Base-by-base conservation (phyloP, 192 early-diverging fungal species). In the Helicostylum pulchrum region DNA sequence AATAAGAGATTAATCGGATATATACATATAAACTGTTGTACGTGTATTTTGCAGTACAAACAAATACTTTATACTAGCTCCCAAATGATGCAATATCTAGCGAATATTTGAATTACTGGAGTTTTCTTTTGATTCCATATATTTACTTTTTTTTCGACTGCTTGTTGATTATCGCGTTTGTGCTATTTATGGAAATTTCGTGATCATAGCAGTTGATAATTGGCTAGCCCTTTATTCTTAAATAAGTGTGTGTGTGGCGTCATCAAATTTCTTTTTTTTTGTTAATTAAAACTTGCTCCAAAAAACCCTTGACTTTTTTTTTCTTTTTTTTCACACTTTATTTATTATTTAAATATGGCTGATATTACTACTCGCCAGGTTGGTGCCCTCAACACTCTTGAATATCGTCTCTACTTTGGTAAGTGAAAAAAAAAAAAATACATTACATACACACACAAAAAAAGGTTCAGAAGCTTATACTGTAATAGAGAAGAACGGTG, bases 341-440 rank as follows among this genome's bases (percentile, higher is more conserved):
- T 30, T 49, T 30, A 47, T 26, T 23, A 19, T 32, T 17, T 7
- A 21, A 73, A 42, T 53, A 87, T 83, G 84, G 78, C 83, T 59
- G 80, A 81, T 53, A 94, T 87, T 83, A 86, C 85, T 54, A 86
- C 90, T 74, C 88, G 95, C 66, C 80, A 87, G 53, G 84, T 96
- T 60, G 94, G 92, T 60, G 86, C 90, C 53, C 85, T 90, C 70
- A 89, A 95, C 90, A 83, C 90, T 21, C 80, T 94, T 42, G 95
- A 98, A 62, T 85, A 93, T 86, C 85, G 92, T 62, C 85, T 96
- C 65, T 98, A 78, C 78, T 86, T 90, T 78, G 91, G 92, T 94
- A 80, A 54, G 63, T 50, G 1, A 30, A 15, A 11, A 15, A 32
- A 62, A 14, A 26, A 53, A 23, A 17, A 45, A 46, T 30, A n/a